Evolutionary conservation across 306 rosid species (phyloP).

Genomic region (Geum urbanum): DNA sequence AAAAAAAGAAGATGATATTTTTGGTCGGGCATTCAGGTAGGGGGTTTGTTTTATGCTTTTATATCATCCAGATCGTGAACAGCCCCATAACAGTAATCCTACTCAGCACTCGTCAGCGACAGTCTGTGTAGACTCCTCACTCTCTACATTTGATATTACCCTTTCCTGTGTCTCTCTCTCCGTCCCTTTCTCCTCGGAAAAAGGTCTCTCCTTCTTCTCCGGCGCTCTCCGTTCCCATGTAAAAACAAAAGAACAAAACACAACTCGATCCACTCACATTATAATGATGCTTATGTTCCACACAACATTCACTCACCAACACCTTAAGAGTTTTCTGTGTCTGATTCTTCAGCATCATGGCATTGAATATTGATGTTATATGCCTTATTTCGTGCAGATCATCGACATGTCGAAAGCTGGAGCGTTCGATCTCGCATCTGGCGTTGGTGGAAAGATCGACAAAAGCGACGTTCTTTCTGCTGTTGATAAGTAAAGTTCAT

Average conservation of each 20-base stretch:
- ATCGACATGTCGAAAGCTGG: slow-evolving; percentile 44
- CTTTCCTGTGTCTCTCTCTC: background rate
- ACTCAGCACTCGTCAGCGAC: no score
- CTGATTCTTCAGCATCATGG: background rate
- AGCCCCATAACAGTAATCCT: no score
- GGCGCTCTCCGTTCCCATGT: slow-evolving; percentile 6
- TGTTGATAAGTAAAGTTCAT: slow-evolving; percentile 50
- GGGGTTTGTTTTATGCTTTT: no score
- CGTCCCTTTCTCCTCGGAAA: background rate
- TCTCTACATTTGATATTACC: no score
- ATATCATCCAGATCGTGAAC: no score
- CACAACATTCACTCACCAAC: no score
- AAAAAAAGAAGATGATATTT: no score
- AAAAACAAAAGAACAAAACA: background rate
- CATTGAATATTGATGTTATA: background rate
- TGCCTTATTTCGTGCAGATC: background rate
- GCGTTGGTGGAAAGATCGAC: slow-evolving; percentile 82
- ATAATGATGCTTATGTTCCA: background rate
- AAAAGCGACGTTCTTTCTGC: slow-evolving; percentile 64
- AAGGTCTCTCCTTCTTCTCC: slow-evolving; percentile 1
- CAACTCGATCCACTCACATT: background rate
- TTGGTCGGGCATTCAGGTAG: no score
- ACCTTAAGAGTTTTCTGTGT: background rate
- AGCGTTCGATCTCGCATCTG: slow-evolving; percentile 81
- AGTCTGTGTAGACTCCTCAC: no score